Evolutionary conservation across 768 basidiomycete species (phyloP).

Genomic region (Candolleomyces eurysporus): DNA sequence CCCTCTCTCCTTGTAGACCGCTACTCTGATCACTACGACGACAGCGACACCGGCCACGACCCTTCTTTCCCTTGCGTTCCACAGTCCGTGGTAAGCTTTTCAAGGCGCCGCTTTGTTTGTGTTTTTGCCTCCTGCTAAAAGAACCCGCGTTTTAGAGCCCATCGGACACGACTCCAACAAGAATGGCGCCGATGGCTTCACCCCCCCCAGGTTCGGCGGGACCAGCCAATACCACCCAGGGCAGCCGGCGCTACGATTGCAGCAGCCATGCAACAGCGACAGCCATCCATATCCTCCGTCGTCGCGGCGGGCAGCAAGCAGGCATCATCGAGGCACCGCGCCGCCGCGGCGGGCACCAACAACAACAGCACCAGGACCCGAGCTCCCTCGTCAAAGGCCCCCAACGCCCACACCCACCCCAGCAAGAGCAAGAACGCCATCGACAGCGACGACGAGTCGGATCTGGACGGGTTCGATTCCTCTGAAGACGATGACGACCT

Average conservation of each 20-base stretch:
- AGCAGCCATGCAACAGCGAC: slow-evolving; percentile 2
- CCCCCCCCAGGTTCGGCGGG: slow-evolving; percentile 6
- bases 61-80: not conserved
- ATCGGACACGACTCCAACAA: not conserved
- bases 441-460: slow-evolving; percentile 20
- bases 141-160: not conserved
- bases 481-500: slow-evolving; percentile 15
- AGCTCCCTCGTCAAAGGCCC: slow-evolving; percentile 1
- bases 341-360: not conserved
- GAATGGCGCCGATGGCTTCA: slow-evolving; percentile 3
- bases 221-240: not conserved
- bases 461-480: slow-evolving; percentile 11
- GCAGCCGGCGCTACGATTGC: slow-evolving; percentile 1
- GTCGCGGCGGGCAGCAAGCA: not conserved
- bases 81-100: not conserved
- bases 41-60: no score
- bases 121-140: not conserved
- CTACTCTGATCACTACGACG: no score
- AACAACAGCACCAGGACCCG: slow-evolving; percentile 8
- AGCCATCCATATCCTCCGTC: slow-evolving; percentile 8
- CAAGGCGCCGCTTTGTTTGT: not conserved
- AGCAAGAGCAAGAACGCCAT: no score
- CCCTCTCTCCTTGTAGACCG: not conserved
- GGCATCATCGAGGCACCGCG: not conserved
- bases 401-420: slow-evolving; percentile 2